These are phyloP conservation scores for Penicillium lagena DNA, from an alignment of 495 filamentous ascomycete genomes.

Conservation along the genomic window DNA sequence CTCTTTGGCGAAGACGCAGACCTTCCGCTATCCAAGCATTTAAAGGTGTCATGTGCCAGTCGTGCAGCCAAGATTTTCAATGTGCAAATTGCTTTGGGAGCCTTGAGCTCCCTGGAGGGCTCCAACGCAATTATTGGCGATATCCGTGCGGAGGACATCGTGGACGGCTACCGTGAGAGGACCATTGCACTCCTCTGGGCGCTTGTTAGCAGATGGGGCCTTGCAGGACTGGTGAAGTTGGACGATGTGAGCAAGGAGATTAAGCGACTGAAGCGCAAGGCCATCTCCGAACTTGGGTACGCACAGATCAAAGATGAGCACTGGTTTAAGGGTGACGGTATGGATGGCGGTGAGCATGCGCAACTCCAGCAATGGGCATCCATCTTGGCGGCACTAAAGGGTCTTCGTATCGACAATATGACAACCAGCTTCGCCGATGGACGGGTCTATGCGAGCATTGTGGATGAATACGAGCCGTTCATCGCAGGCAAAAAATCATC, in stretches of 20 bases:
- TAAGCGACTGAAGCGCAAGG: slow-evolving; percentile 27
- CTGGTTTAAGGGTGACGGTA: slow-evolving; percentile 9
- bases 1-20: slow-evolving; percentile 10
- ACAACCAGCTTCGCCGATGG: slow-evolving; percentile 57
- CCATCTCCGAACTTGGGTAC: slow-evolving; percentile 12
- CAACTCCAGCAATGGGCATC: slow-evolving; percentile 48
- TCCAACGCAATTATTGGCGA: slow-evolving; percentile 24
- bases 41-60: slow-evolving; percentile 54
- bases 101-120: slow-evolving; percentile 37
- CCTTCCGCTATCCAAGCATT: slow-evolving; percentile 46
- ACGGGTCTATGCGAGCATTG: slow-evolving; percentile 48
- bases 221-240: slow-evolving; percentile 50
- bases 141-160: slow-evolving; percentile 54
- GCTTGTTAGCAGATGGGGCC: slow-evolving; percentile 52
- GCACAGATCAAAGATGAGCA: slow-evolving; percentile 7
- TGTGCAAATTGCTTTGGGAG: slow-evolving; percentile 50
- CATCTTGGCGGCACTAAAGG: slow-evolving; percentile 39
- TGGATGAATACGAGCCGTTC: slow-evolving; percentile 51
- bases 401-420: slow-evolving; percentile 45
- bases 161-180: slow-evolving; percentile 63
- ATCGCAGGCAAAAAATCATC: slow-evolving; percentile 1
- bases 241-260: slow-evolving; percentile 48
- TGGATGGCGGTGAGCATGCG: slow-evolving; percentile 24
- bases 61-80: slow-evolving; percentile 57
- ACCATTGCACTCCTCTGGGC: slow-evolving; percentile 58